phyloP scores from a whole-genome alignment of 208 protist species.

The Wallacemonas collosoma region DNA sequence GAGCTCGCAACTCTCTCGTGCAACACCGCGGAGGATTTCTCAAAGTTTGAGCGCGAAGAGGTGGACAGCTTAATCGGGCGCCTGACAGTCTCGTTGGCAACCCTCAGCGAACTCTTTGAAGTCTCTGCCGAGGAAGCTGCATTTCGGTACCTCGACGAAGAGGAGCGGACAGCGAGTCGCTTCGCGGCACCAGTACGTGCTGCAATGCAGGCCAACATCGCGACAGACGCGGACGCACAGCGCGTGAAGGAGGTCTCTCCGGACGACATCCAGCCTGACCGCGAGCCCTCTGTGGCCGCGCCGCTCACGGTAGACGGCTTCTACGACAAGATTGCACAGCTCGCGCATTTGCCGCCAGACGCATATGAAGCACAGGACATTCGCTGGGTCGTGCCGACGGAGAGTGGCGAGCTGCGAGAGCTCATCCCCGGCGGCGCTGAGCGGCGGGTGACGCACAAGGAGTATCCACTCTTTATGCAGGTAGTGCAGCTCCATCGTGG shows the following conservation, averaged over 20 bases:
- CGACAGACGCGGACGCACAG: neutral
- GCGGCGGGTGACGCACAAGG: constrained; percentile 48
- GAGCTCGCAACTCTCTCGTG: constrained; percentile 65
- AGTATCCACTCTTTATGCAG: constrained; percentile 57
- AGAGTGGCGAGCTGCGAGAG: constrained; percentile 60
- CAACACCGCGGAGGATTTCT: constrained; percentile 44
- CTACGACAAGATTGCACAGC: constrained; percentile 61
- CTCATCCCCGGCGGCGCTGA: constrained; percentile 60
- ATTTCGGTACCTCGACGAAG: constrained; percentile 46
- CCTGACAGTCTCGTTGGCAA: constrained; percentile 57
- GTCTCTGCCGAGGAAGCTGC: constrained; percentile 53
- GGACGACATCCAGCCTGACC: neutral
- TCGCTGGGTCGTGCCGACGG: constrained; percentile 61
- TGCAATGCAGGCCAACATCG: neutral
- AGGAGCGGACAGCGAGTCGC: constrained; percentile 17
- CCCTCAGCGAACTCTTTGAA: constrained; percentile 61
- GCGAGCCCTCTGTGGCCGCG: neutral
- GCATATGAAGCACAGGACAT: constrained; percentile 56
- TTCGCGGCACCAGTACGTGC: neutral
- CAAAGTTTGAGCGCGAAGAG: constrained; percentile 75
- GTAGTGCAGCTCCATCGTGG: constrained; percentile 47
- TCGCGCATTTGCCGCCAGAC: constrained; percentile 32
- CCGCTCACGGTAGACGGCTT: constrained; percentile 51
- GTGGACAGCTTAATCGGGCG: constrained; percentile 55
- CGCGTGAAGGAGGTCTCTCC: too few species aligned